phyloP scores from a whole-genome alignment of 2,329 filamentous ascomycete species.

The Pyrenophora seminiperda region DNA sequence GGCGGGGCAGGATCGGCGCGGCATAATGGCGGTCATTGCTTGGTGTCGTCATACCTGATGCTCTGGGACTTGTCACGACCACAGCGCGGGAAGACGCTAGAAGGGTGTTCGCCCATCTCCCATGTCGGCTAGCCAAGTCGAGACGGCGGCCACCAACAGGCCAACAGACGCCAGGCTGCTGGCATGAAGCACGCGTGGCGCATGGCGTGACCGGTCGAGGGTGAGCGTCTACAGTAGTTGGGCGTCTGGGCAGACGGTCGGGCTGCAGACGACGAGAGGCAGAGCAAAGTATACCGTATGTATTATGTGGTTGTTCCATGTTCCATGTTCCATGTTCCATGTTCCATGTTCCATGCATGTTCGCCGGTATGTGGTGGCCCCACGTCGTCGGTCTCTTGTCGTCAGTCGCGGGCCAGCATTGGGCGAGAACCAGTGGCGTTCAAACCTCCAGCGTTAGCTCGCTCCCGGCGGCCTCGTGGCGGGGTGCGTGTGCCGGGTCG shows the following conservation, averaged over 20 bases:
- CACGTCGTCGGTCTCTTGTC: constrained; percentile 1
- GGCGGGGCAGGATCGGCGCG: neutral
- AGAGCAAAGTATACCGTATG: too few species aligned
- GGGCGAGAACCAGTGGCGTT: constrained; percentile 9
- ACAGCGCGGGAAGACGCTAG: constrained; percentile 18
- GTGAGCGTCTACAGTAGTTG: too few species aligned
- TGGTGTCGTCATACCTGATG: constrained; percentile 4
- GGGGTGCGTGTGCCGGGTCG: constrained; percentile 16
- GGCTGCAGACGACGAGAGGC: too few species aligned
- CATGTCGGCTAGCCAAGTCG: constrained; percentile 1
- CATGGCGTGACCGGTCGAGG: constrained; percentile 15
- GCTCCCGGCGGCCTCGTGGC: constrained; percentile 13
- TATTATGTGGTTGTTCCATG: too few species aligned
- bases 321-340: too few species aligned
- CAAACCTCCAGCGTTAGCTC: constrained; percentile 13
- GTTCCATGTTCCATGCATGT: constrained; percentile 19
- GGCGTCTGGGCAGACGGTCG: neutral
- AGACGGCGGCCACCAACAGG: constrained; percentile 6
- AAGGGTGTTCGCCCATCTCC: neutral
- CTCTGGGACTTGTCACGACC: constrained; percentile 15
- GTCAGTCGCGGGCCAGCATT: neutral
- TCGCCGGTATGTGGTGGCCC: constrained; percentile 5
- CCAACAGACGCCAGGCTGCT: constrained; percentile 15
- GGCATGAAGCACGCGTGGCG: constrained; percentile 10
- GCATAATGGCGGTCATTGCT: neutral